Evolutionary conservation across 148 eudicot species (phyloP).

Genomic region (Rhododendron williamsianum): DNA sequence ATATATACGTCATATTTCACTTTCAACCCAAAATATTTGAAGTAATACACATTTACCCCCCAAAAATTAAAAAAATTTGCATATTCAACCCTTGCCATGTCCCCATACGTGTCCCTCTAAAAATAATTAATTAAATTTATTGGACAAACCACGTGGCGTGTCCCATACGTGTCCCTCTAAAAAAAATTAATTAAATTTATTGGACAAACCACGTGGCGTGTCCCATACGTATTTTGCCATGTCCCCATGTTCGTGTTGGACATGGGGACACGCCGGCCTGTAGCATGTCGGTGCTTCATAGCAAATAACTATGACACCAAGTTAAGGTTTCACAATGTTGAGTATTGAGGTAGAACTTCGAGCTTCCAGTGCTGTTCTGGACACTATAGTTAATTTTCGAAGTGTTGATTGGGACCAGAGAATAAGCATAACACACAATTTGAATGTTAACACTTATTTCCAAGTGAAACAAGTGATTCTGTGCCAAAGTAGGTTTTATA

Average conservation of each 20-base stretch:
- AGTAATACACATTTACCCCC: neutral
- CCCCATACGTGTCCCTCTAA: neutral
- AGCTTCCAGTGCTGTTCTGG: neutral
- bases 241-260: neutral
- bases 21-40: neutral
- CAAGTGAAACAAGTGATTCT: neutral
- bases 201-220: neutral
- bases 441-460: neutral
- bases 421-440: neutral
- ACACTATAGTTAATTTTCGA: neutral
- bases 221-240: neutral
- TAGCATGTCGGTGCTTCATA: neutral
- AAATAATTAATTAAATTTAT: no score
- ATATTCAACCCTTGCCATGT: neutral
- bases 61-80: neutral
- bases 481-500: neutral
- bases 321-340: neutral
- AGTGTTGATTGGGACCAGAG: neutral
- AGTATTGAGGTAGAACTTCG: neutral
- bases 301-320: neutral
- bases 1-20: neutral
- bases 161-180: neutral
- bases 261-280: neutral
- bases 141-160: neutral
- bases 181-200: no score